Conservation (phyloP, 768 basidiomycete species). For the Mycena venus region DNA sequence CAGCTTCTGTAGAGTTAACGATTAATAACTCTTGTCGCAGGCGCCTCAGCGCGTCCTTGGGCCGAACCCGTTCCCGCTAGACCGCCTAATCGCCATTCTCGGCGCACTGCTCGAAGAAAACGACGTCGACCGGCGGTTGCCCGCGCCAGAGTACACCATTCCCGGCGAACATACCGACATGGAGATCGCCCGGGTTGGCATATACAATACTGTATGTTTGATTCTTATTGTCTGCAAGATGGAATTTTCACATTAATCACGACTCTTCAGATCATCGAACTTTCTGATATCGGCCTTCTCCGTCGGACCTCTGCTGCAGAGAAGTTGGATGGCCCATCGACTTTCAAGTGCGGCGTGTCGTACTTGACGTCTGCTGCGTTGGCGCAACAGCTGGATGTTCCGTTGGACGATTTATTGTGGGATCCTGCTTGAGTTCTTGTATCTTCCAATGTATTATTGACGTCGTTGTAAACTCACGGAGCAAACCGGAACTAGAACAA, state of each 20-base stretch:
- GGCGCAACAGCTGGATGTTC: constrained; percentile 71
- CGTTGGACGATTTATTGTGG: constrained; percentile 78
- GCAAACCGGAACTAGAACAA: not conserved
- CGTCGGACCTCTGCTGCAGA: constrained; percentile 73
- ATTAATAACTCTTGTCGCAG: constrained; percentile 47
- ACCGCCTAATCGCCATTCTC: constrained; percentile 84
- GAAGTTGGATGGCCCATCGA: constrained; percentile 76
- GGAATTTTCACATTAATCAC: not conserved
- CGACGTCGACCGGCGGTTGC: constrained; percentile 62
- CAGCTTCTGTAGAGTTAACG: not conserved
- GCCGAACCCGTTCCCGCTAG: constrained; percentile 82
- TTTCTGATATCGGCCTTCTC: constrained; percentile 75
- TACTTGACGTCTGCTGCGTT: constrained; percentile 67
- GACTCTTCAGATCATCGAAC: constrained; percentile 73
- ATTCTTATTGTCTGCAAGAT: not conserved
- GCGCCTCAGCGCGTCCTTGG: constrained; percentile 85
- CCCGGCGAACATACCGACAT: constrained; percentile 83
- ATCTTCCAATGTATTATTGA: not conserved
- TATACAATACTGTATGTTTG: constrained; percentile 68
- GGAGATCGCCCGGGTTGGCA: constrained; percentile 73
- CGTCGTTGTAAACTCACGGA: not conserved
- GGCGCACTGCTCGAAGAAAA: constrained; percentile 85
- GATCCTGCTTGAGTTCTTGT: constrained; percentile 56
- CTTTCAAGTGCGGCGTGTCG: constrained; percentile 81
- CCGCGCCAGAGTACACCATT: constrained; percentile 61